Conservation (phyloP, 208 protist species). For the Acanthamoeba lugdunensis region DNA sequence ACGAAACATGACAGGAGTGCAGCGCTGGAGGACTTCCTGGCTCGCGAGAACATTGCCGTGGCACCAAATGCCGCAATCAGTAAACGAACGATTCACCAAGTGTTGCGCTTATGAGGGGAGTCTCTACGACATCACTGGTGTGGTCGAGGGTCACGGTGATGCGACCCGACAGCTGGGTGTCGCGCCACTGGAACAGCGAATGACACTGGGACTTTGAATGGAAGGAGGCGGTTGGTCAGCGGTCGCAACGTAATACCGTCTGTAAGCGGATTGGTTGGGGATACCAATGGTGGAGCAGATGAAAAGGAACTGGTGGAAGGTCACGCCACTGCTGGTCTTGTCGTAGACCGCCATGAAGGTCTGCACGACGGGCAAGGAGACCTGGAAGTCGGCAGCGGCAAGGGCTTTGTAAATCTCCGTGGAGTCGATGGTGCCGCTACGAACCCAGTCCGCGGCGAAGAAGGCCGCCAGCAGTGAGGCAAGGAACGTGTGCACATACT, state of each 20-base stretch:
- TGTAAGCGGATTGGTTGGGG: too few relatives aligned
- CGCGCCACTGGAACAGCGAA: slow-evolving; percentile 79
- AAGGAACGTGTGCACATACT: slow-evolving; percentile 78
- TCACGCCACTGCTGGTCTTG: slow-evolving; percentile 69
- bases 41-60: too few relatives aligned
- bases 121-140: too few relatives aligned
- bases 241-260: too few relatives aligned
- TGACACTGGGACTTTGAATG: too few relatives aligned
- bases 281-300: slow-evolving; percentile 74
- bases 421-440: slow-evolving; percentile 74
- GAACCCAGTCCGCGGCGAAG: slow-evolving; percentile 72
- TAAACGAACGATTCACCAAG: too few relatives aligned
- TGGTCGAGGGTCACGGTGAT: slow-evolving; percentile 73
- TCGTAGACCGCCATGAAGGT: slow-evolving; percentile 69
- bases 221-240: too few relatives aligned
- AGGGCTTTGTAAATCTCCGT: slow-evolving; percentile 29
- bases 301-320: slow-evolving; percentile 75
- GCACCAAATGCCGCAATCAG: too few relatives aligned
- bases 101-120: too few relatives aligned
- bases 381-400: slow-evolving; percentile 38
- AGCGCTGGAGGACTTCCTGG: too few relatives aligned
- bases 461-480: slow-evolving; percentile 73
- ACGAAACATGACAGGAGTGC: too few relatives aligned
- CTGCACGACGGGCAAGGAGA: slow-evolving; percentile 67
- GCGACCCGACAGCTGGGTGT: slow-evolving; percentile 75